A percentile compares a stretch with the other conserved stretches of the same genome.
Evolutionary conservation across 148 eudicot genomes (phyloP).

Genomic region (Cornus florida): DNA sequence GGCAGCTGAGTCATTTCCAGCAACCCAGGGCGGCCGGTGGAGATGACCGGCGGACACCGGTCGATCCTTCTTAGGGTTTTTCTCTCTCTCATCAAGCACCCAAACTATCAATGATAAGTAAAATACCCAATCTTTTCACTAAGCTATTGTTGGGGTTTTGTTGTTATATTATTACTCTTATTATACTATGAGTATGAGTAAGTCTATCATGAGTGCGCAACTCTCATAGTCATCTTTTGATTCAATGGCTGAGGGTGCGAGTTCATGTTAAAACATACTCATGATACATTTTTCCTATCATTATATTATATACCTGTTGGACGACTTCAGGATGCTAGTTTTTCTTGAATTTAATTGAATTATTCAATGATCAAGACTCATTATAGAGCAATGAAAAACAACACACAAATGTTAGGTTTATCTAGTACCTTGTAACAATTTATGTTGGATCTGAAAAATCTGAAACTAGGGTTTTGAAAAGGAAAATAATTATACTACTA

Average conservation of each 20-base stretch:
- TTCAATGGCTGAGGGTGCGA: no score
- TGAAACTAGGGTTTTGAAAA: neutral
- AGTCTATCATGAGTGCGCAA: no score
- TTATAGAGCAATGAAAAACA: neutral
- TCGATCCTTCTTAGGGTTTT: slow-evolving; percentile 60
- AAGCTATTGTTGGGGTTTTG: neutral
- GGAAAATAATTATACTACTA: neutral
- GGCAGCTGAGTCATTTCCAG: slow-evolving; percentile 45
- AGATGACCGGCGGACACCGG: slow-evolving; percentile 51
- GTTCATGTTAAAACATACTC: no score
- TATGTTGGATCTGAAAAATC: no score
- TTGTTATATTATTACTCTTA: no score
- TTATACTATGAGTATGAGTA: no score
- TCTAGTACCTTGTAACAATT: no score
- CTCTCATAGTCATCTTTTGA: no score
- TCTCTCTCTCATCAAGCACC: neutral
- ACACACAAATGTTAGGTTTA: no score
- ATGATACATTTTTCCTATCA: no score
- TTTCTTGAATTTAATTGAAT: no score
- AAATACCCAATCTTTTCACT: neutral
- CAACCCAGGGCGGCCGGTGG: slow-evolving; percentile 57
- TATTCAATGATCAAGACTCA: neutral
- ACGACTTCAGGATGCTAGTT: neutral
- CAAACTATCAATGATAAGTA: neutral
- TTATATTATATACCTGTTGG: neutral